phyloP scores from a whole-genome alignment of 2,329 filamentous ascomycete genomes.

The Aspergillus oerlinghausenensis region DNA sequence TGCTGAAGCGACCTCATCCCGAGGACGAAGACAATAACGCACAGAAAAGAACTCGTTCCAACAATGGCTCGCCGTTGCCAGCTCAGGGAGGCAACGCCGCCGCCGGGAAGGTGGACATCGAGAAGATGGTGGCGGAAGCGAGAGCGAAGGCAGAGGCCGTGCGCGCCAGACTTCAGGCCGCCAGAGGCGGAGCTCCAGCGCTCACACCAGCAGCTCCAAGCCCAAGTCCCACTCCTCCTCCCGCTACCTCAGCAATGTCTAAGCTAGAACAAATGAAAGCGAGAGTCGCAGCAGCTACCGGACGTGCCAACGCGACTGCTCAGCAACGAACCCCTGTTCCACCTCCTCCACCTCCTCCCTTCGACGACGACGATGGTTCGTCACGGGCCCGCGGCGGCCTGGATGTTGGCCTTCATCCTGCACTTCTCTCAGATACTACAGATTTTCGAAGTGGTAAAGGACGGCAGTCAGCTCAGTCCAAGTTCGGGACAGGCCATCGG shows the following conservation, averaged over 20 bases:
- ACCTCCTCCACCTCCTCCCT: constrained; percentile 37
- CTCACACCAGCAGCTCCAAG: constrained; percentile 23
- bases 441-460: constrained; percentile 42
- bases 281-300: constrained; percentile 70
- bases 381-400: constrained; percentile 60
- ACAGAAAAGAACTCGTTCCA: constrained; percentile 47
- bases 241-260: constrained; percentile 47
- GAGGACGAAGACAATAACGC: constrained; percentile 42
- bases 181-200: constrained; percentile 26
- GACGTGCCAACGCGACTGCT: constrained; percentile 40
- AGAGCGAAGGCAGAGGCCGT: constrained; percentile 46
- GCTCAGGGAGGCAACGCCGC: constrained; percentile 27
- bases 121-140: constrained; percentile 46
- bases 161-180: constrained; percentile 42
- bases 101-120: constrained; percentile 41
- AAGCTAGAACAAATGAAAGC: constrained; percentile 76
- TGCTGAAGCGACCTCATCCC: constrained; percentile 47
- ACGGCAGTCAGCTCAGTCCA: constrained; percentile 45
- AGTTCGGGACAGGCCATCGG: constrained; percentile 50
- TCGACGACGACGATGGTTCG: constrained; percentile 49
- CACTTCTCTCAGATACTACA: constrained; percentile 53
- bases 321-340: constrained; percentile 41
- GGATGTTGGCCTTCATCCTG: constrained; percentile 72
- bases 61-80: constrained; percentile 46
- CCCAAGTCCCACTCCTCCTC: constrained; percentile 35